Base-by-base conservation (phyloP, 441 rosid genomes). In the Populus hybrid region DNA sequence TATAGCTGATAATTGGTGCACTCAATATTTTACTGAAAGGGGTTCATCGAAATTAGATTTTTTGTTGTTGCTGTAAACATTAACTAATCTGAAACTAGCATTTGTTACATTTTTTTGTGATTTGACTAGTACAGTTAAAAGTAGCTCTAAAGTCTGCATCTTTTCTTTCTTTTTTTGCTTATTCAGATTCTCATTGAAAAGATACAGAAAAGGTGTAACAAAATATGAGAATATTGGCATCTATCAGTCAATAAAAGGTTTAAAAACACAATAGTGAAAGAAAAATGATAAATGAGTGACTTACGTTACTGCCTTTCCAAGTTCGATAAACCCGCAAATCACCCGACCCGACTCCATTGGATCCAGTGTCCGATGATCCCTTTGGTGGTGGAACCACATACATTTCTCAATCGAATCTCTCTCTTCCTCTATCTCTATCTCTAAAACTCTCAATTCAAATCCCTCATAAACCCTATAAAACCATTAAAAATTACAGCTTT, bases 301-400 rank as follows among this genome's bases (percentile, higher is more conserved):
- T 90, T 77, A 93, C 97, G 84, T 95, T 93, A 78, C 86, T 90
- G 77, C 93, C 97, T 88, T 93, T 92, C 98, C 97, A 95, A 38
- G 87, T 87, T 85, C 86, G 86, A 61, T 90, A 93, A 63, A 89
- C 88, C 88, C 86, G 83, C 71, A 83, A 77, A 86, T 85, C 89
- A 59, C 84, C 84, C 65, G 82, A 76, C 75, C 76, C 84, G 67
- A 74, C 81, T 36, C 79, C 79, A 59, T 57, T 54, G 54, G 79
- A 72, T 82, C 79, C 81, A 40, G 14, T 34, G 42, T 82, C 85
- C 35, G 78, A 81, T 32, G 79, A 82, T 35, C 85, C 81, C 83
- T 88, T 88, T 78, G 89, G 91, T 79, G 91, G 92, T 81, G 91
- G 95, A 59, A 88, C 86, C 79, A 81, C 83, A 68, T 85, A 81